These are phyloP conservation scores for Zopfochytrium polystomum DNA, from an alignment of 371 early-diverging fungal genomes.

Conservation along the genomic window DNA sequence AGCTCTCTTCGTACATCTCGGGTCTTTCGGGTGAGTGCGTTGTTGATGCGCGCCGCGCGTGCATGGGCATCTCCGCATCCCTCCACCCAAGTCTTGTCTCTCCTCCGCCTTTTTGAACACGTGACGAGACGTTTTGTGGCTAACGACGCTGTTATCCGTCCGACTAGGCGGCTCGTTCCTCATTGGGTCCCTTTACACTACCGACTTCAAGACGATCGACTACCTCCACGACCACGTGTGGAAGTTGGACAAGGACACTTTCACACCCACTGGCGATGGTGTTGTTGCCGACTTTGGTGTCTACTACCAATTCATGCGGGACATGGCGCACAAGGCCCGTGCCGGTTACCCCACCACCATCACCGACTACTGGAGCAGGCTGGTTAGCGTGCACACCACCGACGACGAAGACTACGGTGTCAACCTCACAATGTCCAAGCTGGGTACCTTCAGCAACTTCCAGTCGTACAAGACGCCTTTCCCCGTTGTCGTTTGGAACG, in stretches of 20 bases:
- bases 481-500: constrained; percentile 16
- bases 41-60: no score
- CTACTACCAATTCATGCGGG: constrained; percentile 11
- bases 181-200: constrained; percentile 23
- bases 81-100: background rate
- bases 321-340: constrained; percentile 17
- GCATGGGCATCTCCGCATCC: no score
- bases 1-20: constrained; percentile 24
- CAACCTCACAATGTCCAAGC: constrained; percentile 3
- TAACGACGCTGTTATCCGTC: background rate
- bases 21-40: constrained; percentile 22
- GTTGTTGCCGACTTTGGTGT: constrained; percentile 4
- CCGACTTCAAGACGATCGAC: constrained; percentile 18
- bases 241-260: constrained; percentile 11
- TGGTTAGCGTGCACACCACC: constrained; percentile 15
- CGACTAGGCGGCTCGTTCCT: constrained; percentile 30
- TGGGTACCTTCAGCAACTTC: background rate
- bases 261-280: constrained; percentile 7
- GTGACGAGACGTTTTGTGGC: background rate
- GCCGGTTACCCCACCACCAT: constrained; percentile 21
- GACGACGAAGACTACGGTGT: constrained; percentile 8
- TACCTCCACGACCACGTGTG: constrained; percentile 14
- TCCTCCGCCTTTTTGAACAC: background rate
- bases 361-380: constrained; percentile 24
- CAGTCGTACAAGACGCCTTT: constrained; percentile 10